Base-by-base conservation (phyloP, 2,329 filamentous ascomycete genomes). In the Nemania diffusa region DNA sequence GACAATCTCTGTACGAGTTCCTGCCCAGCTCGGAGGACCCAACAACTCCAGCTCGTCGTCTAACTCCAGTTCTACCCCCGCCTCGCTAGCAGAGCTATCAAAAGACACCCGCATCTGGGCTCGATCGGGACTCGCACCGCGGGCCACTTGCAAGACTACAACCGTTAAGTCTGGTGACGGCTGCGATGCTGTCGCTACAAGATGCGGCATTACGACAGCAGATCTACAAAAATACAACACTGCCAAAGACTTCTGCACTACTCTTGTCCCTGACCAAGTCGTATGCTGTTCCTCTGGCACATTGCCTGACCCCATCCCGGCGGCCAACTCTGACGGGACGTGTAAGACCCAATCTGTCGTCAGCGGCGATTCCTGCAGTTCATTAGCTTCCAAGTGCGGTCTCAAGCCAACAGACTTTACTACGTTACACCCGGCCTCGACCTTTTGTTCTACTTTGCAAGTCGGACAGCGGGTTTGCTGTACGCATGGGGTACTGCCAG, bases 381-480 rank as follows among this genome's bases (percentile, higher is more conserved):
- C 64, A 13, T 65, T 79, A 7, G 75, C 75, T 2, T 6, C 34
- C 1, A 67, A 67, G 26, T 79, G 77, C 55, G 71, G 72, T n/a
- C 72, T 78, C 40, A 65, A 65, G 3, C 64, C 29, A 0, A 51
- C 63, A 3, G 65, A 73, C 37, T 77, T 78, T 42, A 73, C 66
- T 0, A 72, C 72, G 55, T 75, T 75, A 60, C 77, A 79, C 66
- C 64, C 72, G 5, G 61, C 26, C 2, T 26, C 62, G 0, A 62
- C 64, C 22, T 72, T 80, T 0, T 83, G 80, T 60, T 69, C 73
- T 2, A 76, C 67, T 0, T 74, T 85, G 0, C 61, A 62, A 5
- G 71, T 73, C 0, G 76, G 75, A 24, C 75, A 81, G 69, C 74
- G 70, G 48, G 77, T 81, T 0, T 83, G 81, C 71, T 82, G 80